A percentile compares a stretch with the other conserved stretches of the same genome.
Evolutionary conservation across 306 rosid species (phyloP).

Genomic region (Cucurbita moschata): DNA sequence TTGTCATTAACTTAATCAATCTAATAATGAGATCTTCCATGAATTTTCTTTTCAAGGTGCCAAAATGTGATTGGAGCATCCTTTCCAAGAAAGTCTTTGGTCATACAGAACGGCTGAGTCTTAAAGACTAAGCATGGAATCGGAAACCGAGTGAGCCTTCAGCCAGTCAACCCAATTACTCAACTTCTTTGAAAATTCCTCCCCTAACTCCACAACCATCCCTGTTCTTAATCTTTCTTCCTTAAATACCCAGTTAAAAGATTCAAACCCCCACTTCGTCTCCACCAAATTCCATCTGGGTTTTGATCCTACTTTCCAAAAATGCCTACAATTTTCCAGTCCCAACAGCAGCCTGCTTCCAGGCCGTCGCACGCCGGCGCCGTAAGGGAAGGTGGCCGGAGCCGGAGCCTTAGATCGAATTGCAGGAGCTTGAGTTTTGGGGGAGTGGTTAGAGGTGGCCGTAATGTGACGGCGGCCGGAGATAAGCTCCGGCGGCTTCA

Average conservation of each 20-base stretch:
- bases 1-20: neutral
- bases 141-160: neutral
- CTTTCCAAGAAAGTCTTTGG: neutral
- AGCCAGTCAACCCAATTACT: neutral
- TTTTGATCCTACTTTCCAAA: neutral
- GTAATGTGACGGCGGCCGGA: conserved; percentile 23
- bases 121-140: neutral
- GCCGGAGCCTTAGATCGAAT: neutral
- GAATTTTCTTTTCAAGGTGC: neutral
- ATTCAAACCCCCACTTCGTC: neutral
- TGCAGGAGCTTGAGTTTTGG: conserved; percentile 4
- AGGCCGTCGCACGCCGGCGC: neutral
- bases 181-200: neutral
- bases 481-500: conserved; percentile 29
- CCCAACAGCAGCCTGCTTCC: neutral
- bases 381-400: neutral
- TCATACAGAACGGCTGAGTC: neutral
- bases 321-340: neutral
- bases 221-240: neutral
- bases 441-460: conserved; percentile 20
- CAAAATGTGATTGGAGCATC: neutral
- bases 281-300: neutral
- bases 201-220: neutral
- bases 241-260: neutral
- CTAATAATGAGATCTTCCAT: neutral